Conservation (phyloP, 257 asterid genomes). For the Solanum chilense region DNA sequence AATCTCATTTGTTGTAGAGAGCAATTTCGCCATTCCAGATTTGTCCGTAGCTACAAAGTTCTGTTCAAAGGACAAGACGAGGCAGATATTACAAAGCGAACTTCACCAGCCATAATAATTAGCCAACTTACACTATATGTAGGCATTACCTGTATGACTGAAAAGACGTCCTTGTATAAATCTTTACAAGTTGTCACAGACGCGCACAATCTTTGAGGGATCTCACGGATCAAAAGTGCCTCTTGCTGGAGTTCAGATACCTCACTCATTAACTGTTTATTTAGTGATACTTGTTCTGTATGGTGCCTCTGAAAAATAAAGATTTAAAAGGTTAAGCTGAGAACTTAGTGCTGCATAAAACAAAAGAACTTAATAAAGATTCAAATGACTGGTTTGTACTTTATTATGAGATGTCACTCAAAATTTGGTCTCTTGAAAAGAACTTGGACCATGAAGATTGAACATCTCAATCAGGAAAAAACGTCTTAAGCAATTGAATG, state of each 20-base stretch:
- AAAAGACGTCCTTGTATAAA: slow-evolving; percentile 39
- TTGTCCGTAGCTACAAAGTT: slow-evolving; percentile 39
- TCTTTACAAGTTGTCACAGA: slow-evolving; percentile 55
- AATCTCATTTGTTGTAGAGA: slow-evolving; percentile 57
- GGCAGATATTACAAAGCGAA: not conserved
- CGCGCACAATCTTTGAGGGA: slow-evolving; percentile 48
- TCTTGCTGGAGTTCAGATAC: slow-evolving; percentile 53
- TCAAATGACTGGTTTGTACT: not conserved
- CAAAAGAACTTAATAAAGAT: no score
- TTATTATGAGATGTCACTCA: not conserved
- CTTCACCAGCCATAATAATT: not conserved
- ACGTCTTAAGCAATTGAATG: not conserved
- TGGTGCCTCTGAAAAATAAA: slow-evolving; percentile 41
- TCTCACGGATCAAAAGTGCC: slow-evolving; percentile 27
- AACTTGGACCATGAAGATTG: not conserved
- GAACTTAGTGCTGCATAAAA: not conserved
- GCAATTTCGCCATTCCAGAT: slow-evolving; percentile 45
- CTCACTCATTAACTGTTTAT: slow-evolving; percentile 39
- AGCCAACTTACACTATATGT: not conserved
- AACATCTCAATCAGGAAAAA: not conserved
- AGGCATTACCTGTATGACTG: slow-evolving; percentile 48
- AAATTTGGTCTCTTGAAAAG: not conserved
- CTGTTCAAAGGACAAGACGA: slow-evolving; percentile 24
- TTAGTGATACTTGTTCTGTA: slow-evolving; percentile 38
- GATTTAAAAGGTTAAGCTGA: slow-evolving; percentile 3